phyloP scores from a whole-genome alignment of 2,329 filamentous ascomycete species.

The Chrysoporthe puriensis region DNA sequence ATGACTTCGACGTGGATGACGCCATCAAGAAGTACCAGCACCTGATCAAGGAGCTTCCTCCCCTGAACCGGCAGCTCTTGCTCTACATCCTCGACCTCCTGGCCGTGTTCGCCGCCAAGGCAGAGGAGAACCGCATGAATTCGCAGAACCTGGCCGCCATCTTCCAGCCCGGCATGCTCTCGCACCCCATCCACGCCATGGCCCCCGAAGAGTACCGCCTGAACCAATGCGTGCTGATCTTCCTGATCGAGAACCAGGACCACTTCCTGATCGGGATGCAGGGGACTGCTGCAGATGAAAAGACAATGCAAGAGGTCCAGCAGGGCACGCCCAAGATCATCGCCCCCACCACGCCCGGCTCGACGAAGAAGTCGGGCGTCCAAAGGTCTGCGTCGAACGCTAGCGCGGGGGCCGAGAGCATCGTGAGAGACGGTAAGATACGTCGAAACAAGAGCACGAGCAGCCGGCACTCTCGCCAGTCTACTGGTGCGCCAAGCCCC shows the following conservation, averaged over 20 bases:
- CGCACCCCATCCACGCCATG: constrained; percentile 94
- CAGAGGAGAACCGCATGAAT: constrained; percentile 96
- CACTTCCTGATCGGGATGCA: constrained; percentile 99
- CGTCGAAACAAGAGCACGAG: constrained; percentile 90
- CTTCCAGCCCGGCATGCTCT: constrained; percentile 95
- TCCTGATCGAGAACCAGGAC: constrained; percentile 97
- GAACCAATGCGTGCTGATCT: constrained; percentile 96
- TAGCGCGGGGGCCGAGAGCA: constrained; percentile 85
- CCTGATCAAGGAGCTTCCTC: constrained; percentile 89
- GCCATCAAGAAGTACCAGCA: constrained; percentile 85
- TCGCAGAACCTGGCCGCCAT: constrained; percentile 94
- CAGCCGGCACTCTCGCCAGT: constrained; percentile 81
- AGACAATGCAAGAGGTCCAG: constrained; percentile 65
- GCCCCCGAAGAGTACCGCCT: constrained; percentile 89
- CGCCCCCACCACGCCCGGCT: constrained; percentile 52
- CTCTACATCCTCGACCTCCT: constrained; percentile 95
- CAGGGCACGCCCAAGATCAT: constrained; percentile 67
- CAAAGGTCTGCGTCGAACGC: constrained; percentile 82
- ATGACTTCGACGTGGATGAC: constrained; percentile 72
- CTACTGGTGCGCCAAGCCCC: constrained; percentile 72
- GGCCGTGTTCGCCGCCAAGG: constrained; percentile 95
- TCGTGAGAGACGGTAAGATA: constrained; percentile 77
- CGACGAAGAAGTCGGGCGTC: constrained; percentile 60
- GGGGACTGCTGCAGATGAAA: constrained; percentile 95
- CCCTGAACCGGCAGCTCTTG: constrained; percentile 88